Conservation (phyloP, 306 rosid species). For the Albizia julibrissin region DNA sequence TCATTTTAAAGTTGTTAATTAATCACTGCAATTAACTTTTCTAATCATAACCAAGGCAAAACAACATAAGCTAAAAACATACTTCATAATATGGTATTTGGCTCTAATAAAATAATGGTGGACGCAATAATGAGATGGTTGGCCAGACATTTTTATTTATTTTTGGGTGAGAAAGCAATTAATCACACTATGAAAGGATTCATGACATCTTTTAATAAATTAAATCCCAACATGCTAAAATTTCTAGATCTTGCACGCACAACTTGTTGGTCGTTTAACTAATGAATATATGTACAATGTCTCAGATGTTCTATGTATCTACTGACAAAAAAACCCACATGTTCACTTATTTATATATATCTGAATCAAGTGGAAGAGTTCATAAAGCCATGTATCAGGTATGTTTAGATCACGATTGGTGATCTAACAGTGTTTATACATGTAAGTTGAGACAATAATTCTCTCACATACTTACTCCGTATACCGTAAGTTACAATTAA, state of each 20-base stretch:
- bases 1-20: neutral
- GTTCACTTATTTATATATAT: neutral
- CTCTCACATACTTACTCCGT: too few species aligned
- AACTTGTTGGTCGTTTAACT: neutral
- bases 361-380: neutral
- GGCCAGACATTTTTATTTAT: neutral
- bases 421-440: too few species aligned
- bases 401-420: too few species aligned
- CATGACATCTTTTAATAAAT: neutral
- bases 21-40: neutral
- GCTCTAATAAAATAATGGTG: neutral
- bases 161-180: neutral
- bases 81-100: neutral
- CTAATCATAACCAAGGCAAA: neutral
- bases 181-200: neutral
- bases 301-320: neutral
- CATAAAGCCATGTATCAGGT: too few species aligned
- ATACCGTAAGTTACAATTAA: too few species aligned
- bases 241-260: neutral
- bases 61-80: neutral
- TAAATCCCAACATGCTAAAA: slow-evolving; percentile 18
- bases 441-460: too few species aligned
- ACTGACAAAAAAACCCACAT: neutral
- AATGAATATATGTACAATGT: neutral
- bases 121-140: neutral